phyloP scores from a whole-genome alignment of 805 yeast species.

The Starmerella scarabaei region DNA sequence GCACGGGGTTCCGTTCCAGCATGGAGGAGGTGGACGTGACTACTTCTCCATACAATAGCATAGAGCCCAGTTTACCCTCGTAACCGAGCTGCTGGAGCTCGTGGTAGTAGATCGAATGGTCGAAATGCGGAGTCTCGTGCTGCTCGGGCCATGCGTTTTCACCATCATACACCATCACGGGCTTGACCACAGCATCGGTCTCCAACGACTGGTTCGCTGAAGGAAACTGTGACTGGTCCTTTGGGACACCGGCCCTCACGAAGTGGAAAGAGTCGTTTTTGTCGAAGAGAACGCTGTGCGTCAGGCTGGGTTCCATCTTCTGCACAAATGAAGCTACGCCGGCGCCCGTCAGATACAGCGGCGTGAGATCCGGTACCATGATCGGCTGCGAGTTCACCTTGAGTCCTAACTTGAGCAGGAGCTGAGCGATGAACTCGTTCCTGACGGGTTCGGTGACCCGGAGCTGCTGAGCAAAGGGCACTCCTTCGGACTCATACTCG shows the following conservation, averaged over 20 bases:
- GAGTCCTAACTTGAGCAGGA: conserved; percentile 50
- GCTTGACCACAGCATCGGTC: conserved; percentile 35
- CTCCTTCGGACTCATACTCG: conserved; percentile 45
- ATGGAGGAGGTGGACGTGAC: conserved; percentile 76
- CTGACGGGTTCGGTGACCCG: conserved; percentile 37
- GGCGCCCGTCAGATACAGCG: conserved; percentile 27
- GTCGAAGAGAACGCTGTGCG: conserved; percentile 35
- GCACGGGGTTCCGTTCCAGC: conserved; percentile 54
- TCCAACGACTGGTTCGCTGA: not conserved
- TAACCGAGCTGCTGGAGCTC: conserved; percentile 25
- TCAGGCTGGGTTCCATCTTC: conserved; percentile 27
- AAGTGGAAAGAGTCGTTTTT: conserved; percentile 44
- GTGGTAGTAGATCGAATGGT: conserved; percentile 43
- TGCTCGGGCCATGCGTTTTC: conserved; percentile 33
- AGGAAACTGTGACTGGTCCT: not conserved
- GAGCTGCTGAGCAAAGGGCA: conserved; percentile 30
- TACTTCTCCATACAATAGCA: conserved; percentile 69
- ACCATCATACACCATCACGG: conserved; percentile 37
- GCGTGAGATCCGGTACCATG: conserved; percentile 56
- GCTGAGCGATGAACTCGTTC: conserved; percentile 40
- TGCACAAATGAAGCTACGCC: conserved; percentile 13
- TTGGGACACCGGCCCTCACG: not conserved
- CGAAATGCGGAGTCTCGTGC: conserved; percentile 59
- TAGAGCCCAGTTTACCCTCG: conserved; percentile 41
- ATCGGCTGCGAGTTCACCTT: conserved; percentile 31